Base-by-base conservation (phyloP, 2,329 filamentous ascomycete genomes). In the Cadophora sp. region DNA sequence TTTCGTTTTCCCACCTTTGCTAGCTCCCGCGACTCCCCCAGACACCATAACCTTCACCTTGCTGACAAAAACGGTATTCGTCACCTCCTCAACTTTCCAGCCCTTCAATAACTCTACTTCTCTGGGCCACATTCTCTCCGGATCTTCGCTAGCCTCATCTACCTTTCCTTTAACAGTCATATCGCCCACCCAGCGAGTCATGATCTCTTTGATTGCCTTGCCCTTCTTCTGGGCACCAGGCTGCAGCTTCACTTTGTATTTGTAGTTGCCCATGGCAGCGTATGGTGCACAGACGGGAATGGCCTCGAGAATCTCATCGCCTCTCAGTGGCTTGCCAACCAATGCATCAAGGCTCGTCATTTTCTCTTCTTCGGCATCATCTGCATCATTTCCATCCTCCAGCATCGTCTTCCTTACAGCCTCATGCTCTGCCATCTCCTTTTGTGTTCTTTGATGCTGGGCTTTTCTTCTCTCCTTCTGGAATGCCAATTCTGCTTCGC, bases 161-260 rank as follows among this genome's bases (percentile, higher is more conserved):
- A 91, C 77, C 27, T 85, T 84, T 6, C 83, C 83, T 75, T 86
- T 89, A 1, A 59, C 65, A 39, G 62, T 70, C 7, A 88, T 86
- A 59, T 89, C 93, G 22, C 83, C 79, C 71, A 90, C 85, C 94
- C 95, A 97, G 67, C 87, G 86, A 59, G 90, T 88, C n/a, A 98
- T 80, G 39, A 98, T 90, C 79, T 98, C 95, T 77, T 92, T 93
- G 58, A 97, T 89, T 0, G 94, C 94, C 78, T 97, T 98, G 11
- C 96, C 95, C 81, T 97, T 97, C 84, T 98, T 99, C 70, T 90
- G 85, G 0, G 89, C 81, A 0, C 96, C 96, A 0, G 96, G 96
- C 80, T 98, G 96, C 73, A 99, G 79, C 82, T 99, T 99, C 63
- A 90, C 92, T 79, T 96, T 96, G 83, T 97, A 98, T 80, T 97